A percentile compares a stretch with the other conserved stretches of the same genome.
Conservation (phyloP, 176 grass and related monocot species). For the Poa pratensis region DNA sequence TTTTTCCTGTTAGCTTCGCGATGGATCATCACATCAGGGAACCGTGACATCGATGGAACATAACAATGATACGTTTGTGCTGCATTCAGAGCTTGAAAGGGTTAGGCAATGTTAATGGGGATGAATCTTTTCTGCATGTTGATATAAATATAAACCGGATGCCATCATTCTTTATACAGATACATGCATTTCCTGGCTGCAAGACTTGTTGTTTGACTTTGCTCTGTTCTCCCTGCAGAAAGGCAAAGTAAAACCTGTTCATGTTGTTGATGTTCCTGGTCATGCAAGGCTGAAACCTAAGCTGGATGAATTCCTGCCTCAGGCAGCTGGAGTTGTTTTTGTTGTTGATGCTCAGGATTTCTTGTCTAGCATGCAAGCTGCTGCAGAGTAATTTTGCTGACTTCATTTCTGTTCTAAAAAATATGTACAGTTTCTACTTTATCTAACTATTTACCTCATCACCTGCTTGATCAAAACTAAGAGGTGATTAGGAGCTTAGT, state of each 20-base stretch:
- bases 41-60: conserved; percentile 97
- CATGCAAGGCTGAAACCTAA: conserved; percentile 90
- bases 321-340: conserved; percentile 78
- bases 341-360: conserved; percentile 92
- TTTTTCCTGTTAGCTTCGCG: conserved; percentile 69
- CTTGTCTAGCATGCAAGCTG: conserved; percentile 77
- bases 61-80: conserved; percentile 82
- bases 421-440: not conserved
- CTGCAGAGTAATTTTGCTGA: conserved; percentile 73
- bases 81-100: conserved; percentile 77
- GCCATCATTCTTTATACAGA: not conserved
- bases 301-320: conserved; percentile 83
- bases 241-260: conserved; percentile 75
- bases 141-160: not conserved
- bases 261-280: conserved; percentile 96
- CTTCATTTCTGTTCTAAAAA: conserved; percentile 5
- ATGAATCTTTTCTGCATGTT: conserved; percentile 29
- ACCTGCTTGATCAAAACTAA: not conserved
- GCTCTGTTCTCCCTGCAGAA: conserved; percentile 53
- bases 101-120: conserved; percentile 38
- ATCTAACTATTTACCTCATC: not conserved
- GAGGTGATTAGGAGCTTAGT: not conserved
- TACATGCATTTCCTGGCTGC: not conserved
- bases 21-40: conserved; percentile 91
- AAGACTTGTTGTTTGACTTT: not conserved